Conservation (phyloP, 2,329 filamentous ascomycete genomes). For the Arthrobotrys pseudoclavata region DNA sequence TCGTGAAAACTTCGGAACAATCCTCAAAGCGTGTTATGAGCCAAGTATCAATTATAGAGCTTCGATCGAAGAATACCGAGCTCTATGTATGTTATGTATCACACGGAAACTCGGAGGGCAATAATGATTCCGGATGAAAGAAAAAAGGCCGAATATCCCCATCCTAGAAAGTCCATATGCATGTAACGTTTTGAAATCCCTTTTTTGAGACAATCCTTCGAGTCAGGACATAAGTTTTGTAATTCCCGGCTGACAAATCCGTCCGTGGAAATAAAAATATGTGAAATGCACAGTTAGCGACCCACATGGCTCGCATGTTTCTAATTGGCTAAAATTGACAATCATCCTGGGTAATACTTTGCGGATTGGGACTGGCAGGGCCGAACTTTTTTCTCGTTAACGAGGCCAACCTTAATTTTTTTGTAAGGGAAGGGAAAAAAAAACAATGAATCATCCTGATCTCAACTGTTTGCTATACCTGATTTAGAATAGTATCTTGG, state of each 20-base stretch:
- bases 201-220: slow-evolving; percentile 14
- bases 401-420: slow-evolving; percentile 49
- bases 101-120: slow-evolving; percentile 13
- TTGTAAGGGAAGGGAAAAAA: slow-evolving; percentile 13
- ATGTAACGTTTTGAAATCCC: slow-evolving; percentile 24
- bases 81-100: background rate
- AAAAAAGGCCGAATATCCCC: slow-evolving; percentile 26
- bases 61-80: background rate
- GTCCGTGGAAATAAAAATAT: slow-evolving; percentile 3
- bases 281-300: slow-evolving; percentile 12
- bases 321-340: slow-evolving; percentile 25
- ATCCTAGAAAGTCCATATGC: slow-evolving; percentile 19
- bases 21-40: background rate
- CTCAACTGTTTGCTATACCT: background rate
- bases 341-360: slow-evolving; percentile 25
- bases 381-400: slow-evolving; percentile 15
- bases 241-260: slow-evolving; percentile 51
- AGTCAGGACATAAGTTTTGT: slow-evolving; percentile 46
- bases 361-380: slow-evolving; percentile 6
- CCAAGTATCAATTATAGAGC: slow-evolving; percentile 1
- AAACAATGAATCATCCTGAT: slow-evolving; percentile 53
- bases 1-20: background rate
- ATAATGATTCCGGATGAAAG: slow-evolving; percentile 15
- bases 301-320: background rate
- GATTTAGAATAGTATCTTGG: slow-evolving; percentile 1